Percentiles rank a stretch among this genome's conserved stretches.
phyloP scores from a whole-genome alignment of 768 basidiomycete genomes.

The Mycena metata region DNA sequence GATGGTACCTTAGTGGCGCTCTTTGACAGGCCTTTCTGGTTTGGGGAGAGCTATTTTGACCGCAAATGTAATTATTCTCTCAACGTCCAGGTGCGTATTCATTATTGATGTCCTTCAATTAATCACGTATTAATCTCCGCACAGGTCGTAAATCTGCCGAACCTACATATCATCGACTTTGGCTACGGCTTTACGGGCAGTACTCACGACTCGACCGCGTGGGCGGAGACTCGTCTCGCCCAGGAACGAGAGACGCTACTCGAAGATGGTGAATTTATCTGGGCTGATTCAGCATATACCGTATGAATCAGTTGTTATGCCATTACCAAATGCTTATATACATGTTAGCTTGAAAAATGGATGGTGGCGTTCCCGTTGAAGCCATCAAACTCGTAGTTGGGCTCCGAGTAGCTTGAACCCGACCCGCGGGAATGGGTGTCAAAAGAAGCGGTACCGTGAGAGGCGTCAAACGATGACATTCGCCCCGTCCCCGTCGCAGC shows the following conservation, averaged over 20 bases:
- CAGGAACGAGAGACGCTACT: constrained; percentile 7
- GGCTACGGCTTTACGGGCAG: constrained; percentile 41
- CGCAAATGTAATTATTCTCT: constrained; percentile 19
- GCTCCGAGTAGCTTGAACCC: background rate
- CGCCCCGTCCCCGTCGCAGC: background rate
- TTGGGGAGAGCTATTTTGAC: constrained; percentile 15
- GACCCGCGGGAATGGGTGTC: background rate
- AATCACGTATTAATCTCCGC: background rate
- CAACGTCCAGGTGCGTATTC: constrained; percentile 1
- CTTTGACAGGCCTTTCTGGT: constrained; percentile 28
- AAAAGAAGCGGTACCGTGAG: constrained; percentile 4
- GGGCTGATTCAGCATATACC: background rate
- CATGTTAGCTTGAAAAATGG: constrained; percentile 1
- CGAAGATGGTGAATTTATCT: constrained; percentile 6
- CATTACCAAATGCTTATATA: too few relatives aligned
- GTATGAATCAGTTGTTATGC: too few relatives aligned
- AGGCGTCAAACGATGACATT: background rate
- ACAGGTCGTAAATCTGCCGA: constrained; percentile 37
- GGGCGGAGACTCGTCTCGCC: constrained; percentile 29
- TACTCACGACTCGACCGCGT: constrained; percentile 43
- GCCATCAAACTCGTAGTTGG: too few relatives aligned
- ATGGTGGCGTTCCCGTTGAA: background rate
- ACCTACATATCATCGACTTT: constrained; percentile 14
- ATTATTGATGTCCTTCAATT: background rate
- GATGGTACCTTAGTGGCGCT: constrained; percentile 48